Percentiles rank a stretch among this genome's conserved stretches.
phyloP scores from a whole-genome alignment of 768 basidiomycete species.

The Agaricus subrufescens region DNA sequence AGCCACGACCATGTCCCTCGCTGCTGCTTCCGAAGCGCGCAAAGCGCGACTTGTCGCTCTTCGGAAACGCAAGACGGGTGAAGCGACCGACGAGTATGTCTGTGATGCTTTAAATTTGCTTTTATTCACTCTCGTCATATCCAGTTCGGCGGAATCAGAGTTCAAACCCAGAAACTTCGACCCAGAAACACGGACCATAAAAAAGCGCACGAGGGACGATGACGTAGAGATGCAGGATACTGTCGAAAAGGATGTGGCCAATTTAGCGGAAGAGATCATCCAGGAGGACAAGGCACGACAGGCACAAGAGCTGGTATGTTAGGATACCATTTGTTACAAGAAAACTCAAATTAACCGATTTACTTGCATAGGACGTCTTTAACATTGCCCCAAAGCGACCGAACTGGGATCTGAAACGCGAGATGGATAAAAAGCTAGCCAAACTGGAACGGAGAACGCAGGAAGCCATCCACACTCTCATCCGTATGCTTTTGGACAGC shows the following conservation, averaged over 20 bases:
- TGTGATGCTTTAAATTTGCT: not conserved
- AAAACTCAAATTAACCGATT: not conserved
- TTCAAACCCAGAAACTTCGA: conserved; percentile 84
- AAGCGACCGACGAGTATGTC: conserved; percentile 38
- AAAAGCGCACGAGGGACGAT: conserved; percentile 54
- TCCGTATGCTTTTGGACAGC: conserved; percentile 55
- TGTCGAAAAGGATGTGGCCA: conserved; percentile 80
- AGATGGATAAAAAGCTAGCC: conserved; percentile 84
- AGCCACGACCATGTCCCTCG: conserved; percentile 46
- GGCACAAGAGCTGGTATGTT: conserved; percentile 80
- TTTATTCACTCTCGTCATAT: not conserved
- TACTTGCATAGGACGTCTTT: conserved; percentile 68
- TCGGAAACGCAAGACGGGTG: conserved; percentile 65
- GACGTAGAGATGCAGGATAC: conserved; percentile 70
- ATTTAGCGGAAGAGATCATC: conserved; percentile 81
- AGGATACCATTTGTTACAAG: not conserved
- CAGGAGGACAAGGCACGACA: conserved; percentile 81
- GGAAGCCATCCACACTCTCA: conserved; percentile 87
- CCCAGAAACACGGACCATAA: conserved; percentile 75
- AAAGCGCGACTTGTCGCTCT: conserved; percentile 80
- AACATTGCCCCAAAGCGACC: conserved; percentile 97
- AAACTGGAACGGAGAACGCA: conserved; percentile 91
- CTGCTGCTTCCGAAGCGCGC: conserved; percentile 73
- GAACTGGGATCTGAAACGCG: conserved; percentile 95
- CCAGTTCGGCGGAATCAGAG: conserved; percentile 37